Evolutionary conservation across 345 rosid genomes (phyloP).

Genomic region (Citrus sinensis): DNA sequence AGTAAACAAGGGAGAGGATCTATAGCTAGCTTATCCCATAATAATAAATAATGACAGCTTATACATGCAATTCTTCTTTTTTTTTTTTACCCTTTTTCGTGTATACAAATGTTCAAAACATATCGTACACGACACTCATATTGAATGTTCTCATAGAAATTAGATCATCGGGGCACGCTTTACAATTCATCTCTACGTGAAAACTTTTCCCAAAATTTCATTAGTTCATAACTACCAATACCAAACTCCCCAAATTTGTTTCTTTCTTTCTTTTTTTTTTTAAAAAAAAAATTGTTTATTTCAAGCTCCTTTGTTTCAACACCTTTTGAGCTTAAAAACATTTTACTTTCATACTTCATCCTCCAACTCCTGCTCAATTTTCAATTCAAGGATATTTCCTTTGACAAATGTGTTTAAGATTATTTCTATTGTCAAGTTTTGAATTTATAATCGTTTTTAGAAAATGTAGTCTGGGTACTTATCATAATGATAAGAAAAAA

Average conservation of each 20-base stretch:
- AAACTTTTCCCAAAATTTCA: neutral
- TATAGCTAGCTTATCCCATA: neutral
- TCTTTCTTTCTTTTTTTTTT: neutral
- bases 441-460: no score
- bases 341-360: neutral
- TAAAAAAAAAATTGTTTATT: no score
- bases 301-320: neutral
- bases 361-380: neutral
- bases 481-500: no score
- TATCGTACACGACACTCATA: constrained; percentile 7
- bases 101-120: neutral
- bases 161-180: neutral
- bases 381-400: neutral
- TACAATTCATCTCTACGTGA: neutral
- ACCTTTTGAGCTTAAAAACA: neutral
- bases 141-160: neutral
- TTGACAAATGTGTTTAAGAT: no score
- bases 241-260: neutral
- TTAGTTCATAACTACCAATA: neutral
- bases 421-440: no score
- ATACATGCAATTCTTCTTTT: neutral
- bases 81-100: no score
- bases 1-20: neutral
- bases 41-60: neutral
- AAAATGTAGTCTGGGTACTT: no score